Base-by-base conservation (phyloP, 768 basidiomycete species). In the Boletus reticuloceps region DNA sequence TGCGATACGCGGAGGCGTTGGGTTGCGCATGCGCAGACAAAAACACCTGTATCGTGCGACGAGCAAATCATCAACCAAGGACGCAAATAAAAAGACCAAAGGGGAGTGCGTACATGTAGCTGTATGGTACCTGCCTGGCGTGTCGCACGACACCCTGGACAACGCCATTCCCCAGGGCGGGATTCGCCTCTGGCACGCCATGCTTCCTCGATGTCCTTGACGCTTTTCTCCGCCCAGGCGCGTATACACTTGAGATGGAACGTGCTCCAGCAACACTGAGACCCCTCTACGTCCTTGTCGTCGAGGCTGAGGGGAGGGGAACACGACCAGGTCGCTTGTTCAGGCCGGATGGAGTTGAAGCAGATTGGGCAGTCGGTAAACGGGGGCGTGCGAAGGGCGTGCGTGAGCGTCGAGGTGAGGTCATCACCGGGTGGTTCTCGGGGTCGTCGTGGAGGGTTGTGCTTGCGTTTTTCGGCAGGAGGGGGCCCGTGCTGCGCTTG, bases 181-280 rank as follows among this genome's bases (percentile, higher is more conserved):
- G 82, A 77, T 61, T 89, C 86, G 9, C 89, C 89, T 47, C 87
- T 74, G 7, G 82, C 83, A 16, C 79, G 77, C 85, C 83, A 91
- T 0, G 89, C 94, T 47, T 85, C 88, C 53, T 76, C 77, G 13
- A 86, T 62, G 13, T 86, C 88, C 66, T 88, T 86, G 47, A 86
- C 84, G 63, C 86, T 90, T 72, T 91, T 90, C 29, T 78, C 73
- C 0, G 93, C 94, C 96, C 96, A 98, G 1, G 88, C 80, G 9
- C 82, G 79, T 61, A 98, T 89, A 64, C 96, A 98, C 61, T 86
- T 88, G 22, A 96, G 76, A 72, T 98, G 96, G 64, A 97, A 94
- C 0, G 91, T 85, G 12, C 84, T 90, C 85, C 90, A 96, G 64
- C 96, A 98, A 63, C 84, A 90, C 55, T 85, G 85, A 7, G 76